Evolutionary conservation across 306 rosid species (phyloP).

Genomic region (Astragalus membranaceus): DNA sequence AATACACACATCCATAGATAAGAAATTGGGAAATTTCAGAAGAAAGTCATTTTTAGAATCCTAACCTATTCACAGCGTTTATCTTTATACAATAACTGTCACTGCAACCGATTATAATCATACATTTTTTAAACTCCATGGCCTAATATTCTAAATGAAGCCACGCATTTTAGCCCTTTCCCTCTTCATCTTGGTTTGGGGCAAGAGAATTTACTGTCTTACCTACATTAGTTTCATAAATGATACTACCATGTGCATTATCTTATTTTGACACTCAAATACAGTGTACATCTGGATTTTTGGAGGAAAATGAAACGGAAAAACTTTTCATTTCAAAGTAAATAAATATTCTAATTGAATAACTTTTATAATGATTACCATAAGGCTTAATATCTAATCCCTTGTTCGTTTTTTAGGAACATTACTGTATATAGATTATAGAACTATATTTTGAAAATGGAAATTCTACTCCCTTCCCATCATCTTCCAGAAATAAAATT

Average conservation of each 20-base stretch:
- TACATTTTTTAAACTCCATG: neutral
- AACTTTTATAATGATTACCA: neutral
- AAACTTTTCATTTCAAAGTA: neutral
- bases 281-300: neutral
- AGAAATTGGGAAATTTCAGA: neutral
- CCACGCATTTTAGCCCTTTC: neutral
- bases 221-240: conserved; percentile 10
- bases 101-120: neutral
- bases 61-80: neutral
- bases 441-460: neutral
- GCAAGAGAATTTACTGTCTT: neutral
- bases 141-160: neutral
- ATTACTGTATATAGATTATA: neutral
- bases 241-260: neutral
- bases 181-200: neutral
- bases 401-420: neutral
- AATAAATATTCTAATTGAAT: neutral
- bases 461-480: neutral
- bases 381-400: neutral
- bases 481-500: neutral
- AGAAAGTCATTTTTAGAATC: neutral
- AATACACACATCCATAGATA: neutral
- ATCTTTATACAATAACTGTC: neutral
- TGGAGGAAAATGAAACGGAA: neutral
- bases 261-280: neutral